Percentiles rank a stretch among this genome's conserved stretches.
Evolutionary conservation across 352 stramenopile genomes (phyloP).

Genomic region (Phytophthora tubulina): DNA sequence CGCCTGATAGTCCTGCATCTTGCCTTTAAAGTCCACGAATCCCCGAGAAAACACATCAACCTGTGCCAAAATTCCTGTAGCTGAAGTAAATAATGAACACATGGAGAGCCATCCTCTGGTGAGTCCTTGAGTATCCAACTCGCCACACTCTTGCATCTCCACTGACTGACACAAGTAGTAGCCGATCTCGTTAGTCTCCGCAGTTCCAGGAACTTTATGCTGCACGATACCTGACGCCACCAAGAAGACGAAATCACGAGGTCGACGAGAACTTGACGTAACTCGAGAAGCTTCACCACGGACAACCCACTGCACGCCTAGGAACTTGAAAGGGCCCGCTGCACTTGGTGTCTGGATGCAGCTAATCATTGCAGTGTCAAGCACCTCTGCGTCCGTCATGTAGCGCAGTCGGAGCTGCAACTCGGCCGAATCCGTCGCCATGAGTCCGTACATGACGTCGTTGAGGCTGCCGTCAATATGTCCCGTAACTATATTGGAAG

Average conservation of each 20-base stretch:
- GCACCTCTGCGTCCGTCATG: constrained; percentile 37
- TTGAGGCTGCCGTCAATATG: constrained; percentile 40
- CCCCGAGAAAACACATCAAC: constrained; percentile 39
- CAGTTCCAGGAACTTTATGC: constrained; percentile 11
- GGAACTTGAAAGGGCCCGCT: constrained; percentile 41
- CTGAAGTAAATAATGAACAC: constrained; percentile 36
- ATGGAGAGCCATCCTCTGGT: constrained; percentile 41
- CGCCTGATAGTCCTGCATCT: constrained; percentile 43
- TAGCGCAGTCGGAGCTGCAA: constrained; percentile 45
- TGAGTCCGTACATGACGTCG: constrained; percentile 53
- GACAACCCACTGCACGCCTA: constrained; percentile 47
- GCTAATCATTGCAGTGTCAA: constrained; percentile 41
- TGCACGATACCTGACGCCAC: constrained; percentile 40
- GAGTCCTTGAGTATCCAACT: constrained; percentile 15
- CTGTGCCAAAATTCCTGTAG: constrained; percentile 5
- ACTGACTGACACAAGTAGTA: constrained; percentile 40
- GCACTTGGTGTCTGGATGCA: constrained; percentile 30
- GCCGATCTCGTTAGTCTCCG: constrained; percentile 28
- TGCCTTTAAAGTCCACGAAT: constrained; percentile 37
- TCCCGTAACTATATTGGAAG: constrained; percentile 38
- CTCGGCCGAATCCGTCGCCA: constrained; percentile 35
- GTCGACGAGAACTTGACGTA: constrained; percentile 26
- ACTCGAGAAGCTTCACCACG: constrained; percentile 27
- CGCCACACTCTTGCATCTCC: constrained; percentile 22
- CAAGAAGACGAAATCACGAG: constrained; percentile 49